These are phyloP conservation scores for Pterocarpus macrocarpus DNA, from an alignment of 306 rosid genomes.

Conservation along the genomic window DNA sequence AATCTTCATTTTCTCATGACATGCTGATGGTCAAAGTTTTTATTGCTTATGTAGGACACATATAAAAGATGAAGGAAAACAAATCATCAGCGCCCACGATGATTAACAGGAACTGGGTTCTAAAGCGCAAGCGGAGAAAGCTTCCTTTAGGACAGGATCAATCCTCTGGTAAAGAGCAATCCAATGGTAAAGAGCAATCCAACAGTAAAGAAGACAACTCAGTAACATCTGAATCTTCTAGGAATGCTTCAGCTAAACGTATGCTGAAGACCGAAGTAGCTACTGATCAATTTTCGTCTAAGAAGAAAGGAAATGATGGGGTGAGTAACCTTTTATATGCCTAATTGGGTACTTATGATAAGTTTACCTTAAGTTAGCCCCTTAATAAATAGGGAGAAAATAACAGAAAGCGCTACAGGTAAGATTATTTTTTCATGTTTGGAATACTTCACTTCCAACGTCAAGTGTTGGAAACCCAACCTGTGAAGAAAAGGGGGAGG, in stretches of 20 bases:
- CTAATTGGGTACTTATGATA: constrained; percentile 6
- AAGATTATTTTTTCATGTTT: constrained; percentile 35
- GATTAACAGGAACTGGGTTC: constrained; percentile 92
- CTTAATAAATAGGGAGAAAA: constrained; percentile 17
- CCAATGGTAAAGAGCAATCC: constrained; percentile 69
- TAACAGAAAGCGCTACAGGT: constrained; percentile 4
- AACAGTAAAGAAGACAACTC: constrained; percentile 75
- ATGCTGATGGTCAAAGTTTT: constrained; percentile 45
- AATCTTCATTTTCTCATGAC: constrained; percentile 38
- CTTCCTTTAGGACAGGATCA: constrained; percentile 65
- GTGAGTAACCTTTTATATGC: constrained; percentile 63
- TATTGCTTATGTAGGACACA: constrained; percentile 51
- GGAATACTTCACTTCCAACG: background rate
- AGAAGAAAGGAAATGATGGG: constrained; percentile 99
- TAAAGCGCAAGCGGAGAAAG: constrained; percentile 96
- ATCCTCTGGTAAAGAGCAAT: constrained; percentile 65
- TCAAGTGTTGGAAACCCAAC: constrained; percentile 32
- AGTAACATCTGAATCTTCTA: constrained; percentile 67
- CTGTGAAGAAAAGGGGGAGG: constrained; percentile 22
- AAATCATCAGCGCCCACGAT: constrained; percentile 73
- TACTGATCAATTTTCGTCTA: constrained; percentile 65
- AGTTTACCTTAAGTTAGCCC: constrained; percentile 20
- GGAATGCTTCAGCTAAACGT: constrained; percentile 63
- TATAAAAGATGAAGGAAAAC: constrained; percentile 75
- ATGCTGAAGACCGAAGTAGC: constrained; percentile 64